Conservation (phyloP, 345 rosid genomes). For the Odontarrhena argentea region DNA sequence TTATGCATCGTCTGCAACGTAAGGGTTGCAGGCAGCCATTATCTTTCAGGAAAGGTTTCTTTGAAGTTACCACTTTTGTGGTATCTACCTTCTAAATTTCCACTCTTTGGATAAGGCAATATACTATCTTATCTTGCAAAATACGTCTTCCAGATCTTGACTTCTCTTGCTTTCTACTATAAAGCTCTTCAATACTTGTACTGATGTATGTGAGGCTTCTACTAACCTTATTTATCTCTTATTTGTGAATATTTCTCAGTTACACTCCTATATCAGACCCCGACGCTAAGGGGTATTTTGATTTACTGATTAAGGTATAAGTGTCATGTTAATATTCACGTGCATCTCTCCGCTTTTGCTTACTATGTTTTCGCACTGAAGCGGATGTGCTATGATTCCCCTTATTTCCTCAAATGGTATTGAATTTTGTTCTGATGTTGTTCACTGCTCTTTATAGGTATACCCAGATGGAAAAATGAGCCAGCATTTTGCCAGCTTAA, state of each 20-base stretch:
- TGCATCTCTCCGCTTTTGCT: slow-evolving; percentile 4
- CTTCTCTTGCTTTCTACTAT: background rate
- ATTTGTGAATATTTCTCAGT: slow-evolving; percentile 45
- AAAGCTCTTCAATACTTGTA: slow-evolving; percentile 2
- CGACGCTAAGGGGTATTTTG: slow-evolving; percentile 84
- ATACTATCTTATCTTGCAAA: background rate
- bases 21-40: slow-evolving; percentile 4
- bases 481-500: slow-evolving; percentile 92
- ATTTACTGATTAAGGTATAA: slow-evolving; percentile 84
- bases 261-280: slow-evolving; percentile 96
- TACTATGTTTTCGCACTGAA: slow-evolving; percentile 1
- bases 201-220: slow-evolving; percentile 6
- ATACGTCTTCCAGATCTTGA: background rate
- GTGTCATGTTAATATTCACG: slow-evolving; percentile 1
- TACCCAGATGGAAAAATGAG: slow-evolving; percentile 99
- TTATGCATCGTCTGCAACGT: slow-evolving; percentile 8
- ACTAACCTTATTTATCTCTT: background rate
- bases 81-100: background rate
- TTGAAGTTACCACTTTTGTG: slow-evolving; percentile 6
- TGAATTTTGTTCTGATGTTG: slow-evolving; percentile 7
- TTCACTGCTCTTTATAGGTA: slow-evolving; percentile 54
- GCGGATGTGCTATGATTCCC: slow-evolving; percentile 18
- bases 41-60: slow-evolving; percentile 1
- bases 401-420: background rate
- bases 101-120: background rate